Percentiles rank a stretch among this genome's conserved stretches.
Evolutionary conservation across 2,329 filamentous ascomycete genomes (phyloP).

Genomic region (Ophiostoma sp.): DNA sequence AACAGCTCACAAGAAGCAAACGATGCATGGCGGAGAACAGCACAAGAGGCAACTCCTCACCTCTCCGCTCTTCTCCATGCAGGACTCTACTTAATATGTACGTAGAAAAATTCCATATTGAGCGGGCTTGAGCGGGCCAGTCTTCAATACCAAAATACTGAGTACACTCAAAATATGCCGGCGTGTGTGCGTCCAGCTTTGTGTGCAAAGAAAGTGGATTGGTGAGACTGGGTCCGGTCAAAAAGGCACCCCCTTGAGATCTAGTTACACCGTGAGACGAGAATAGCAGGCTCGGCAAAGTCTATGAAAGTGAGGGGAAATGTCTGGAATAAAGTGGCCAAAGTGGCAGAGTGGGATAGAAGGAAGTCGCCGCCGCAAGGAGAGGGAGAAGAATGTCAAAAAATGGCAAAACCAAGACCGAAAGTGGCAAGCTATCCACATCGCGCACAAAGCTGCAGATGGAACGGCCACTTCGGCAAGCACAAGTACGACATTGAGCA

Average conservation of each 20-base stretch:
- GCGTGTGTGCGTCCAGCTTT: background rate
- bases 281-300: background rate
- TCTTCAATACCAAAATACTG: too few species aligned
- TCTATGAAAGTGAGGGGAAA: background rate
- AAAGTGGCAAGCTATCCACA: background rate
- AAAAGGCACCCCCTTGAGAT: background rate
- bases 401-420: background rate
- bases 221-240: background rate
- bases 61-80: background rate
- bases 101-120: too few species aligned
- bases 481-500: background rate
- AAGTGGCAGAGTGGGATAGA: background rate
- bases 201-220: background rate
- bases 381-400: background rate
- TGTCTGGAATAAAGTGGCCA: background rate
- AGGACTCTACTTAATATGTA: background rate
- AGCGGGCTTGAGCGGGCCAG: too few species aligned
- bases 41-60: background rate
- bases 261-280: background rate
- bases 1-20: background rate
- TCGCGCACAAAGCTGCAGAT: background rate
- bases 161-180: background rate
- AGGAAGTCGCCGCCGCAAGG: background rate
- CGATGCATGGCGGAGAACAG: background rate
- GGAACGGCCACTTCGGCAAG: background rate